Percentiles rank a stretch among this genome's conserved stretches.
Evolutionary conservation across 106 monocot genomes (phyloP).

Genomic region (Dioscorea zingiberensis): DNA sequence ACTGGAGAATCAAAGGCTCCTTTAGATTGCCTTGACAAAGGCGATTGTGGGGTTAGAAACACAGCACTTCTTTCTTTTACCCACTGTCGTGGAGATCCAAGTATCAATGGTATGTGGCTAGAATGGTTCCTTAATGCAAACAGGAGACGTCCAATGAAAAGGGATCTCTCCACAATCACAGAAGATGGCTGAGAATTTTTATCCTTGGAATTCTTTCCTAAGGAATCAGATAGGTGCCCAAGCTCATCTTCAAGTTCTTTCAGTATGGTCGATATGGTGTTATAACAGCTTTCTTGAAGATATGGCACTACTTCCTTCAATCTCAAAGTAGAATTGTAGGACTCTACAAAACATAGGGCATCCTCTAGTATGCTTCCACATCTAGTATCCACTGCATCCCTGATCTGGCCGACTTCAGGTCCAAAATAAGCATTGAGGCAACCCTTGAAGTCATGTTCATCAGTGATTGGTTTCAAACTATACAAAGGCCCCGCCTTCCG

Average conservation of each 20-base stretch:
- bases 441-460: conserved; percentile 63
- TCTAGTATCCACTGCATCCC: conserved; percentile 66
- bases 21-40: conserved; percentile 34
- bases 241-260: conserved; percentile 60
- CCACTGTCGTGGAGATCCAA: conserved; percentile 92
- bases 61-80: conserved; percentile 45
- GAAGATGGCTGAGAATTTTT: conserved; percentile 30
- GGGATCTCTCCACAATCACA: conserved; percentile 71
- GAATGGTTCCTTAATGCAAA: conserved; percentile 88
- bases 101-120: conserved; percentile 76
- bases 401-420: conserved; percentile 60
- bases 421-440: conserved; percentile 86
- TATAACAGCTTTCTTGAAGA: conserved; percentile 76
- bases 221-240: conserved; percentile 43
- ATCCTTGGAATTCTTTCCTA: conserved; percentile 25
- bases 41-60: conserved; percentile 22
- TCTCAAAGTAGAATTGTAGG: conserved; percentile 58
- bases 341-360: conserved; percentile 85
- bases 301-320: conserved; percentile 76
- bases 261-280: conserved; percentile 46
- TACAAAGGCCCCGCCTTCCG: conserved; percentile 49
- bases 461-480: conserved; percentile 48
- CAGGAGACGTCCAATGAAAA: conserved; percentile 78
- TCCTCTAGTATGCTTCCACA: conserved; percentile 72
- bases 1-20: conserved; percentile 26